phyloP scores from a whole-genome alignment of 169 alveolate genomes.

The Eimeria zaria region DNA sequence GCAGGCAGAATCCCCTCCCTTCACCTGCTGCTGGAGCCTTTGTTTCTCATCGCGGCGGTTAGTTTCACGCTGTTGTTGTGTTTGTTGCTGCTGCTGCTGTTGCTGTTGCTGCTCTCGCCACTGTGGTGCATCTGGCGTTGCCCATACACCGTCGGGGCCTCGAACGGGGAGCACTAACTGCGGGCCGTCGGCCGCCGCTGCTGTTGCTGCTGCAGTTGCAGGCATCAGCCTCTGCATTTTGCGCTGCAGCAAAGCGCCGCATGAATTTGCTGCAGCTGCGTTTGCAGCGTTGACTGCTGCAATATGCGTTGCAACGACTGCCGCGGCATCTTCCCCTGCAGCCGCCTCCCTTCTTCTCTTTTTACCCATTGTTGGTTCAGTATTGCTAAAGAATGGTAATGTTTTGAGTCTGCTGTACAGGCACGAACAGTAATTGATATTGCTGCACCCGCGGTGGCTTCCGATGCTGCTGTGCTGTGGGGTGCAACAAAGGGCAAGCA shows the following conservation, averaged over 20 bases:
- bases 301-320: background rate
- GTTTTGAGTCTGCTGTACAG: background rate
- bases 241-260: constrained; percentile 6
- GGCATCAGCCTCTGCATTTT: constrained; percentile 63
- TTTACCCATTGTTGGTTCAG: background rate
- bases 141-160: constrained; percentile 39
- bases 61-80: background rate
- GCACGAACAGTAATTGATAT: background rate
- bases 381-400: background rate
- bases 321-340: constrained; percentile 8
- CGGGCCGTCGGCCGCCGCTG: background rate
- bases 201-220: constrained; percentile 12
- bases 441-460: background rate
- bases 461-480: constrained; percentile 39
- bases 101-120: constrained; percentile 42
- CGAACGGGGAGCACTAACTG: constrained; percentile 1
- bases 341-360: constrained; percentile 37
- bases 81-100: constrained; percentile 21
- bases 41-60: background rate
- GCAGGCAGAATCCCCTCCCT: background rate
- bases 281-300: background rate
- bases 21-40: background rate
- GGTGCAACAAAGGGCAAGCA: background rate
- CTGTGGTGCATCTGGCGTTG: constrained; percentile 28
- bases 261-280: constrained; percentile 1